These are phyloP conservation scores for Colletotrichum lentis DNA, from an alignment of 2,329 filamentous ascomycete genomes.

Conservation along the genomic window DNA sequence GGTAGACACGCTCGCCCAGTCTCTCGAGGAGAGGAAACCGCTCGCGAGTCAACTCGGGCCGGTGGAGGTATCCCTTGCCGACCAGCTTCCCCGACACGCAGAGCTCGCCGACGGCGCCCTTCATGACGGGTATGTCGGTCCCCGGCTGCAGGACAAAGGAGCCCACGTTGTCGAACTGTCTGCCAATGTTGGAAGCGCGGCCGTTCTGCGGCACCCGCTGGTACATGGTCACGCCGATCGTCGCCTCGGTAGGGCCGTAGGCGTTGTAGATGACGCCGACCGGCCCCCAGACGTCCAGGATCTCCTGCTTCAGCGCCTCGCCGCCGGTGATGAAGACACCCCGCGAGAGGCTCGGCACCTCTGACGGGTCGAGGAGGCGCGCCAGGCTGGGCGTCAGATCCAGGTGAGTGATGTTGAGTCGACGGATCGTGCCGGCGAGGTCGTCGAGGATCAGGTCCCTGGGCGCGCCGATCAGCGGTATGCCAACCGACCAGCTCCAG, in stretches of 20 bases:
- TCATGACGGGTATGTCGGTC: slow-evolving; percentile 74
- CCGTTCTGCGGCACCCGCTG: slow-evolving; percentile 80
- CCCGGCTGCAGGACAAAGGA: slow-evolving; percentile 78
- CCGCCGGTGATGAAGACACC: slow-evolving; percentile 95
- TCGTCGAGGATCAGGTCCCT: slow-evolving; percentile 88
- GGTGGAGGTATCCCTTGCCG: slow-evolving; percentile 87
- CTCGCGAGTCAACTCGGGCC: slow-evolving; percentile 77
- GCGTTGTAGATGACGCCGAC: slow-evolving; percentile 88
- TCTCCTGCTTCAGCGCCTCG: slow-evolving; percentile 87
- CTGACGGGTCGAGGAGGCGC: slow-evolving; percentile 77
- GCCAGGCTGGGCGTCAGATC: slow-evolving; percentile 91
- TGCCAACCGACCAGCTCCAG: slow-evolving; percentile 93
- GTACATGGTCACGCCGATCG: slow-evolving; percentile 91
- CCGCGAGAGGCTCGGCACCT: slow-evolving; percentile 79
- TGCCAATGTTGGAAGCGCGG: slow-evolving; percentile 86
- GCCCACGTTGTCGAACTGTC: slow-evolving; percentile 87
- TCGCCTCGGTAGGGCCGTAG: slow-evolving; percentile 91
- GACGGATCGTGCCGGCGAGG: slow-evolving; percentile 74
- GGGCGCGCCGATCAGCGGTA: slow-evolving; percentile 82
- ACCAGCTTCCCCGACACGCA: slow-evolving; percentile 89
- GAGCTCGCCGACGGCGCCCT: slow-evolving; percentile 84
- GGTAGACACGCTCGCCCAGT: slow-evolving; percentile 74
- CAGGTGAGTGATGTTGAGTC: slow-evolving; percentile 83
- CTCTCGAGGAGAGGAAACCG: slow-evolving; percentile 73
- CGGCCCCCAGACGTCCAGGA: slow-evolving; percentile 84